Evolutionary conservation across 2,329 filamentous ascomycete genomes (phyloP).

Genomic region (Fusarium guadeloupense): DNA sequence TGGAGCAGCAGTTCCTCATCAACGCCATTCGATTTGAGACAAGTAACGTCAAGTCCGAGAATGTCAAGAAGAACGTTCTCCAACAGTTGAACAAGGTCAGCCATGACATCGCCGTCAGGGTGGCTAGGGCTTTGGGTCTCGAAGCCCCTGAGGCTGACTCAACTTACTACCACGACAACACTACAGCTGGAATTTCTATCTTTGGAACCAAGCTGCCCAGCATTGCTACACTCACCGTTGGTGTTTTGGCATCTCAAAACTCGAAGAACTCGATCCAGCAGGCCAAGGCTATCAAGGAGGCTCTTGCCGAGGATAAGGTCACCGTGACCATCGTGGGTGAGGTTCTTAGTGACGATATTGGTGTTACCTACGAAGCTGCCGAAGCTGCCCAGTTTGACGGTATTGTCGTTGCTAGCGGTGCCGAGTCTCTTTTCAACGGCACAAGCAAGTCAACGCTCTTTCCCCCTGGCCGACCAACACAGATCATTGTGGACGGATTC

Average conservation of each 20-base stretch:
- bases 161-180: conserved; percentile 75
- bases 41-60: conserved; percentile 63
- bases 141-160: conserved; percentile 66
- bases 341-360: conserved; percentile 60
- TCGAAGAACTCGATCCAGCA: conserved; percentile 56
- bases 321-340: conserved; percentile 70
- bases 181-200: conserved; percentile 67
- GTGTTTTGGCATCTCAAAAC: conserved; percentile 63
- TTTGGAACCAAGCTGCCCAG: conserved; percentile 66
- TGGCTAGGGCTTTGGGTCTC: conserved; percentile 69
- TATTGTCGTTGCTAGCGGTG: conserved; percentile 67
- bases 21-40: conserved; percentile 79
- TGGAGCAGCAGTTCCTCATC: conserved; percentile 76
- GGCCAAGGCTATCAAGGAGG: conserved; percentile 59
- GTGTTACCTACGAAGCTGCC: conserved; percentile 71
- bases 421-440: conserved; percentile 60
- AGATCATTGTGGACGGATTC: conserved; percentile 71
- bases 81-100: conserved; percentile 74
- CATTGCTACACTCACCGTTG: conserved; percentile 71
- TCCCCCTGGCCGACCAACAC: conserved; percentile 68
- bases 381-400: conserved; percentile 71
- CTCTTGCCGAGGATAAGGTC: conserved; percentile 61
- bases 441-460: conserved; percentile 63
- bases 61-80: conserved; percentile 72
- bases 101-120: conserved; percentile 72